A percentile compares a stretch with the other conserved stretches of the same genome.
phyloP scores from a whole-genome alignment of 441 rosid genomes.

The Adansonia gregorii region DNA sequence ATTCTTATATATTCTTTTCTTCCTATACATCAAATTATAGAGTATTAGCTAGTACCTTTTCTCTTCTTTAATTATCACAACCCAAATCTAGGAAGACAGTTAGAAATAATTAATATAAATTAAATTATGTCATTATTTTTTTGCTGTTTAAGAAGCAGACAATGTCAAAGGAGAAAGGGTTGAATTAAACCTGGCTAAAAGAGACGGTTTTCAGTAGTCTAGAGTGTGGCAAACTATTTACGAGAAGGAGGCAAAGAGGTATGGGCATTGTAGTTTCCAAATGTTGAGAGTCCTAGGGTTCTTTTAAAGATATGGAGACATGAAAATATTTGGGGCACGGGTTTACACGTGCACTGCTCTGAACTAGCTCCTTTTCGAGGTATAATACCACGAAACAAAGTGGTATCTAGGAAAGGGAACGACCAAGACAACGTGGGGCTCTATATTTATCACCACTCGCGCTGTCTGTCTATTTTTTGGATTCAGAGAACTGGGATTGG shows the following conservation, averaged over 20 bases:
- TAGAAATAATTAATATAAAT: neutral
- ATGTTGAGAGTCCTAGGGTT: constrained; percentile 30
- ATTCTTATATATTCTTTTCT: neutral
- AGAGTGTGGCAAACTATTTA: constrained; percentile 29
- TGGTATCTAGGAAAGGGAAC: constrained; percentile 34
- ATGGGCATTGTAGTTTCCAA: constrained; percentile 39
- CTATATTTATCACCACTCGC: neutral
- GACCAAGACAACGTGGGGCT: constrained; percentile 30
- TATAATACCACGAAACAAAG: constrained; percentile 37
- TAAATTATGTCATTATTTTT: neutral
- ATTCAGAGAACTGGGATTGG: constrained; percentile 37
- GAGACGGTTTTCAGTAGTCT: constrained; percentile 31
- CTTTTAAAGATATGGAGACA: constrained; percentile 36
- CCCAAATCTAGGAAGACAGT: neutral
- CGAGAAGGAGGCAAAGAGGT: constrained; percentile 49
- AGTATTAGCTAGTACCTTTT: neutral
- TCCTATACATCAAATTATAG: no score
- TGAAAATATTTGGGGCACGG: constrained; percentile 47
- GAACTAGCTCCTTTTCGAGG: constrained; percentile 73
- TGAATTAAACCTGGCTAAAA: neutral
- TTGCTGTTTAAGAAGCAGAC: constrained; percentile 26
- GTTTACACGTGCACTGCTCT: constrained; percentile 68
- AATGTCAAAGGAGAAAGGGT: constrained; percentile 36
- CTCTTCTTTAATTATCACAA: neutral
- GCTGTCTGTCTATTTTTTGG: constrained; percentile 8